phyloP scores from a whole-genome alignment of 345 rosid genomes.

The Theobroma cacao region DNA sequence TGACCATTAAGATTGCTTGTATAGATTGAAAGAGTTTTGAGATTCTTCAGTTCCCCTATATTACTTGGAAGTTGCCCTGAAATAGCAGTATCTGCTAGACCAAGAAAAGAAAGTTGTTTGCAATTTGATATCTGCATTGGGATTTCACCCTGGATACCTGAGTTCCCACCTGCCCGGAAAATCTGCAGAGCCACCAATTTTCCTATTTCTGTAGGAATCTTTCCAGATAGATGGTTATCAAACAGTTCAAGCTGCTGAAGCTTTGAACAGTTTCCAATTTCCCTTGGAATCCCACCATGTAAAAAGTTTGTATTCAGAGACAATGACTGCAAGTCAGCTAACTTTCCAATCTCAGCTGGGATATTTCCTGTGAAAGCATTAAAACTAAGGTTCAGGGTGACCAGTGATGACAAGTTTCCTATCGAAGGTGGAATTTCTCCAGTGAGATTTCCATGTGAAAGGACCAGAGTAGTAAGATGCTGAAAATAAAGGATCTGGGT shows the following conservation, averaged over 20 bases:
- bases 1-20: slow-evolving; percentile 56
- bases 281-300: slow-evolving; percentile 42
- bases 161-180: slow-evolving; percentile 65
- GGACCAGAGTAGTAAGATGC: slow-evolving; percentile 44
- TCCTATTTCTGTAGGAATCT: slow-evolving; percentile 54
- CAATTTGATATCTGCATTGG: slow-evolving; percentile 62
- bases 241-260: slow-evolving; percentile 51
- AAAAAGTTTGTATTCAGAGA: slow-evolving; percentile 50
- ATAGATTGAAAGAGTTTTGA: slow-evolving; percentile 56
- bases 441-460: slow-evolving; percentile 48
- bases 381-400: slow-evolving; percentile 59
- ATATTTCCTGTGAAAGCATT: slow-evolving; percentile 50
- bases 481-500: slow-evolving; percentile 39
- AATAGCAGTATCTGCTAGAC: slow-evolving; percentile 69
- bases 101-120: slow-evolving; percentile 38
- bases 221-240: slow-evolving; percentile 60
- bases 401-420: slow-evolving; percentile 47
- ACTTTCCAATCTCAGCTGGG: slow-evolving; percentile 49
- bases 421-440: slow-evolving; percentile 54
- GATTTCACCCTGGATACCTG: slow-evolving; percentile 52
- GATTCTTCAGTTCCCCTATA: slow-evolving; percentile 54
- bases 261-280: slow-evolving; percentile 48
- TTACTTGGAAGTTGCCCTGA: slow-evolving; percentile 52
- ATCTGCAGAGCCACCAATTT: slow-evolving; percentile 36
- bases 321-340: slow-evolving; percentile 34